Conservation (phyloP, 2,329 filamentous ascomycete genomes). For the Paecilomyces sp. region DNA sequence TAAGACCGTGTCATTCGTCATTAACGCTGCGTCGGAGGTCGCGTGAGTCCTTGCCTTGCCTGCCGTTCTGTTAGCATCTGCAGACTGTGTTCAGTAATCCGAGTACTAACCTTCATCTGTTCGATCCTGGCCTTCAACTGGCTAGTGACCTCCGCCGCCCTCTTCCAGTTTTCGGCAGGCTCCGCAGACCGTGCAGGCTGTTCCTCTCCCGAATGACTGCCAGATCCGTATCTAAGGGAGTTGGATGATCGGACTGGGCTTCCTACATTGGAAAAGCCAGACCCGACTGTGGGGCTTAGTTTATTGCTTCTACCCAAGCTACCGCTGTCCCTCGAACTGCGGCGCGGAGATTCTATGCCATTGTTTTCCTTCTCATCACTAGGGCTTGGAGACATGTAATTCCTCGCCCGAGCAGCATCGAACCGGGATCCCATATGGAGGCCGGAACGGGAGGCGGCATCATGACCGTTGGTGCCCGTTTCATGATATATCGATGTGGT, state of each 20-base stretch:
- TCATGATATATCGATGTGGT: constrained; percentile 36
- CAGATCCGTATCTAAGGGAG: constrained; percentile 22
- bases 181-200: constrained; percentile 34
- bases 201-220: constrained; percentile 29
- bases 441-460: constrained; percentile 20
- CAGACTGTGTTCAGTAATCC: constrained; percentile 2
- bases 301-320: constrained; percentile 36
- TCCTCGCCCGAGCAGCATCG: constrained; percentile 33
- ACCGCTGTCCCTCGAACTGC: constrained; percentile 14
- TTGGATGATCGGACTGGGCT: constrained; percentile 29
- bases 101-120: constrained; percentile 71
- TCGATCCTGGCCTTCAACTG: constrained; percentile 96
- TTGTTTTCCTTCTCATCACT: constrained; percentile 69
- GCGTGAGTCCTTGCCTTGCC: constrained; percentile 39
- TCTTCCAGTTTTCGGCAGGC: constrained; percentile 87
- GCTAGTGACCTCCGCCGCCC: constrained; percentile 94
- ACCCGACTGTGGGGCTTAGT: constrained; percentile 36
- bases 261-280: constrained; percentile 25
- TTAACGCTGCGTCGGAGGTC: constrained; percentile 29
- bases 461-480: constrained; percentile 19
- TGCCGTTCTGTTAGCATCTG: constrained; percentile 9
- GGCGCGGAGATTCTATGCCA: constrained; percentile 30
- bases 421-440: constrained; percentile 33
- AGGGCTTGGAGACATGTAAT: constrained; percentile 46
- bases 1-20: constrained; percentile 16